Evolutionary conservation across 305 asterid genomes (phyloP).

Genomic region (Caryopteris hybrid): DNA sequence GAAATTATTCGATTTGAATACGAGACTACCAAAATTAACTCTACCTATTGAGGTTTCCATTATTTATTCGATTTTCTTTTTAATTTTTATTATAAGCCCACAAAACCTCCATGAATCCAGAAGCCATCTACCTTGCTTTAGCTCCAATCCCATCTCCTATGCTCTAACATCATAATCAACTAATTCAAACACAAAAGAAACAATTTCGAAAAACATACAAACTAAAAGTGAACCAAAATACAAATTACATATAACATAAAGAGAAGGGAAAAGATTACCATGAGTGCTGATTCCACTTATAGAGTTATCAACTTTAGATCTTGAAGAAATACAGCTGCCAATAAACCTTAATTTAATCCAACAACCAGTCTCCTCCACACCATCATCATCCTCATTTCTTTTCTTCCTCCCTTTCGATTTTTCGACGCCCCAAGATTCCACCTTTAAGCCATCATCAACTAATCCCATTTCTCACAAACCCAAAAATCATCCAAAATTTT

Average conservation of each 20-base stretch:
- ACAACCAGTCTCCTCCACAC: conserved; percentile 53
- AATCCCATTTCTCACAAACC: conserved; percentile 64
- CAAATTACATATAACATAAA: conserved; percentile 2
- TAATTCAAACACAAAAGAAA: conserved; percentile 10
- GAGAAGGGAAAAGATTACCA: conserved; percentile 40
- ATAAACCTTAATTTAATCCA: conserved; percentile 76
- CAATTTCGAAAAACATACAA: neutral
- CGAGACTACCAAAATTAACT: neutral
- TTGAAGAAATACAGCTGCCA: conserved; percentile 86
- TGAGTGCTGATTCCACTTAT: conserved; percentile 78
- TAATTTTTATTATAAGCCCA: neutral
- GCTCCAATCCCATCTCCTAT: neutral
- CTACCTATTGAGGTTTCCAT: neutral
- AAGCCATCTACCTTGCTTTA: neutral
- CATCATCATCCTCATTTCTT: conserved; percentile 27
- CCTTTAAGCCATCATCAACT: conserved; percentile 57
- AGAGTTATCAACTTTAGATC: conserved; percentile 96
- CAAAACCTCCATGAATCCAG: neutral
- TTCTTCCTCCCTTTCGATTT: conserved; percentile 57
- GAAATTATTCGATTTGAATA: neutral
- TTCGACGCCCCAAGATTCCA: conserved; percentile 59
- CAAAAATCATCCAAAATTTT: conserved; percentile 47
- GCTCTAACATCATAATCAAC: neutral
- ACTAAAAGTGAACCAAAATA: conserved; percentile 1
- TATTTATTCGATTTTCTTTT: neutral